Conservation (phyloP, 2,329 filamentous ascomycete species). For the Byssoonygena ceratinophila region DNA sequence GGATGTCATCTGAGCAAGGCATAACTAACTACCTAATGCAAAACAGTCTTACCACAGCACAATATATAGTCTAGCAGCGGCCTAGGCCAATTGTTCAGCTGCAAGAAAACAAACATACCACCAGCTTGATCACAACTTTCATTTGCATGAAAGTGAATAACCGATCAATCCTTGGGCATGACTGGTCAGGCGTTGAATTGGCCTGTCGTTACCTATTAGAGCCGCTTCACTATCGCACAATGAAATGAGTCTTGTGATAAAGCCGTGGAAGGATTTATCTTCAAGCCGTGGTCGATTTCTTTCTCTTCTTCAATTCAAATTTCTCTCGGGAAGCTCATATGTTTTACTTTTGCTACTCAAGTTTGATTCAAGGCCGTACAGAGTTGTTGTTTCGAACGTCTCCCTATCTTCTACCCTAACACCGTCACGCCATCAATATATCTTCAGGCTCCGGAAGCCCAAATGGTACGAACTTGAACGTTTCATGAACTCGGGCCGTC, state of each 20-base stretch:
- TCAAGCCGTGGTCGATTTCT: not conserved
- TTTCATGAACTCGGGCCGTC: not conserved
- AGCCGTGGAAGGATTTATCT: not conserved
- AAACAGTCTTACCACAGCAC: too few relatives aligned
- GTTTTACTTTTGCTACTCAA: not conserved
- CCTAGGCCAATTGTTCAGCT: slow-evolving; percentile 6
- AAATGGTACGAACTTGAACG: slow-evolving; percentile 4
- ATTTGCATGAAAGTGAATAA: slow-evolving; percentile 6
- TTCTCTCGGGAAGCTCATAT: not conserved
- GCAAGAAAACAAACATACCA: not conserved
- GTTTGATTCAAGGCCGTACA: too few relatives aligned
- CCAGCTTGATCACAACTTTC: not conserved
- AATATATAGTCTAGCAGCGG: not conserved
- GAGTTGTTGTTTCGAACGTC: not conserved
- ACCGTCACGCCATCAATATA: not conserved
- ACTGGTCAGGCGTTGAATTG: not conserved
- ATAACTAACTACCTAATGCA: too few relatives aligned
- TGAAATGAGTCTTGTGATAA: slow-evolving; percentile 7
- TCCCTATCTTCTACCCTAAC: not conserved
- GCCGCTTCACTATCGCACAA: slow-evolving; percentile 4
- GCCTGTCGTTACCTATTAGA: not conserved
- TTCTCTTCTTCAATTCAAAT: not conserved
- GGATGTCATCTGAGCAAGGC: slow-evolving; percentile 12
- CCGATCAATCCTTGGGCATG: slow-evolving; percentile 2
- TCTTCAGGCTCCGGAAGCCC: not conserved